Percentiles rank a stretch among this genome's conserved stretches.
Evolutionary conservation across 2,329 filamentous ascomycete genomes (phyloP).

Genomic region (Arthrobotrys entomopaga): DNA sequence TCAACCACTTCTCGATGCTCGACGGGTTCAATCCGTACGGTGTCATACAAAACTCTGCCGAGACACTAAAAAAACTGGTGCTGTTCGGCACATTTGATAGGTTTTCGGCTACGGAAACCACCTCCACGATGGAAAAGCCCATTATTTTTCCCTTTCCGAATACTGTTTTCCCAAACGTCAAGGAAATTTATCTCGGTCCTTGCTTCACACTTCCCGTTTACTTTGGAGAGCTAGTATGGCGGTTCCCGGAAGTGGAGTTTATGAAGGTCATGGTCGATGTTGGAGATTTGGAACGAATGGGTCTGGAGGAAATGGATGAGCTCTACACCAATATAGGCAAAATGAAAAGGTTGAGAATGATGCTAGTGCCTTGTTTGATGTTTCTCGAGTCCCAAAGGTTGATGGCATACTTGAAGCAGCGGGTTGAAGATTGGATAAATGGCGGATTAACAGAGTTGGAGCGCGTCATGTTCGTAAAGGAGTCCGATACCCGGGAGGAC

Average conservation of each 20-base stretch:
- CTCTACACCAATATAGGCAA: slow-evolving; percentile 7
- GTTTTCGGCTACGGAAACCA: neutral
- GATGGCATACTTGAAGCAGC: slow-evolving; percentile 3
- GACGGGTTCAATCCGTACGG: slow-evolving; percentile 19
- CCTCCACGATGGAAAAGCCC: slow-evolving; percentile 7
- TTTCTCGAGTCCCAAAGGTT: neutral
- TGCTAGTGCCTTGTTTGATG: slow-evolving; percentile 21
- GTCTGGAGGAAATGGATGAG: neutral
- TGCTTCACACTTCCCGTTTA: slow-evolving; percentile 4
- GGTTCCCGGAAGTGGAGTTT: slow-evolving; percentile 28
- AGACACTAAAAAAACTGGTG: slow-evolving; percentile 16
- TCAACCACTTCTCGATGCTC: neutral
- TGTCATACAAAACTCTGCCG: slow-evolving; percentile 13
- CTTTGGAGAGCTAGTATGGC: slow-evolving; percentile 23
- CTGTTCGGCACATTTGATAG: slow-evolving; percentile 15
- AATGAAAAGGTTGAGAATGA: slow-evolving; percentile 18
- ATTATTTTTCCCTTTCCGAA: slow-evolving; percentile 19
- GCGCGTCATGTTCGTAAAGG: slow-evolving; percentile 29
- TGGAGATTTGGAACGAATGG: slow-evolving; percentile 11
- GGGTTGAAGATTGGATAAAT: slow-evolving; percentile 15
- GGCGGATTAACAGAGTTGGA: slow-evolving; percentile 18
- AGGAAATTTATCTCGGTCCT: slow-evolving; percentile 12
- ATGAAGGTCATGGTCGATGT: slow-evolving; percentile 27
- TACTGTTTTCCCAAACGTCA: slow-evolving; percentile 19
- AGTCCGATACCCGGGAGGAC: neutral